Evolutionary conservation across 371 early-diverging fungal genomes (phyloP).

Genomic region (Mortierella sp.): DNA sequence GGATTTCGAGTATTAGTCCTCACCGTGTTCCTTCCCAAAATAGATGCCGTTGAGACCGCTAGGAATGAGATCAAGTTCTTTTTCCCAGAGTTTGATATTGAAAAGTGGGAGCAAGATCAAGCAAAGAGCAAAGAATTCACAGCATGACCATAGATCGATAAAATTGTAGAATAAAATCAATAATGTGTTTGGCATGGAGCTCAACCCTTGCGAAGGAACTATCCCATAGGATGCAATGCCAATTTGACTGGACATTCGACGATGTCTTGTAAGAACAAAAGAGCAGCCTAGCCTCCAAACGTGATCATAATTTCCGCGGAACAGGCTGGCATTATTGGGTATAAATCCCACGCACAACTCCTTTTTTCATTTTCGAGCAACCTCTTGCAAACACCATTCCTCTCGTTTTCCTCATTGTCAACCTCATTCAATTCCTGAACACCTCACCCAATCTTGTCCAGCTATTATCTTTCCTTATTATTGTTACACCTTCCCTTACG

Average conservation of each 20-base stretch:
- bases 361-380: not conserved
- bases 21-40: not conserved
- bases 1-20: not conserved
- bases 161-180: not conserved
- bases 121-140: not conserved
- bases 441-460: not conserved
- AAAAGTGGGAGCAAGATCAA: conserved; percentile 46
- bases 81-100: conserved; percentile 65
- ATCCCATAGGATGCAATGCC: too few species aligned
- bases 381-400: too few species aligned
- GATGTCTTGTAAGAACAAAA: too few species aligned
- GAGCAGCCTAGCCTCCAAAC: not conserved
- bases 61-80: conserved; percentile 69
- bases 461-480: not conserved
- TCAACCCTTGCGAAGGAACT: too few species aligned
- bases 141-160: conserved; percentile 2
- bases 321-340: not conserved
- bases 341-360: not conserved
- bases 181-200: not conserved
- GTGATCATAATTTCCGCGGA: not conserved
- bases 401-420: too few species aligned
- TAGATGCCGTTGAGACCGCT: conserved; percentile 74
- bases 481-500: not conserved
- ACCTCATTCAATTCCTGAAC: too few species aligned
- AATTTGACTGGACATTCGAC: too few species aligned